Evolutionary conservation across 805 yeast species (phyloP).

Genomic region (Sugiyamaella smithiae): DNA sequence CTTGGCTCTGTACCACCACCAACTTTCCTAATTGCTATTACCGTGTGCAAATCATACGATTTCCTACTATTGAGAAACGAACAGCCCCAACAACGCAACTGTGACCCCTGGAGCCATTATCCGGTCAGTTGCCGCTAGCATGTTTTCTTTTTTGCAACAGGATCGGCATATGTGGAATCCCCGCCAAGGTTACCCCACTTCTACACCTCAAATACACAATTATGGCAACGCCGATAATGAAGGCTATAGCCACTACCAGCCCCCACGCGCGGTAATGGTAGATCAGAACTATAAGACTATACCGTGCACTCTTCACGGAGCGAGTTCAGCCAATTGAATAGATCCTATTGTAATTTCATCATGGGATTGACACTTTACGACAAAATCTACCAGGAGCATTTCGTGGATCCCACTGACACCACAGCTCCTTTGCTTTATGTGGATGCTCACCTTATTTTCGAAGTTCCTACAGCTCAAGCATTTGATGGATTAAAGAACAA

Average conservation of each 20-base stretch:
- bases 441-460: slow-evolving; percentile 95
- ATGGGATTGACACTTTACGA: slow-evolving; percentile 68
- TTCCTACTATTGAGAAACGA: too few relatives aligned
- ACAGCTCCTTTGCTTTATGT: slow-evolving; percentile 85
- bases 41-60: too few relatives aligned
- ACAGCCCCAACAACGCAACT: too few relatives aligned
- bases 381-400: slow-evolving; percentile 90
- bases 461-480: slow-evolving; percentile 98
- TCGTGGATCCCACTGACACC: slow-evolving; percentile 79
- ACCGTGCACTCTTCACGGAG: background rate
- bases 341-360: background rate
- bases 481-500: slow-evolving; percentile 91
- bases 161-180: too few relatives aligned
- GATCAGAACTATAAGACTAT: background rate
- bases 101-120: too few relatives aligned
- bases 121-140: too few relatives aligned
- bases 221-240: background rate
- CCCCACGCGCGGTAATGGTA: too few relatives aligned
- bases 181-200: too few relatives aligned
- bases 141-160: too few relatives aligned
- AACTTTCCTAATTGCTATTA: too few relatives aligned
- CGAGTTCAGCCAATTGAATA: background rate
- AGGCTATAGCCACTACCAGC: background rate
- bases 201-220: too few relatives aligned
- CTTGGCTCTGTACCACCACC: too few relatives aligned